Evolutionary conservation across 2,329 filamentous ascomycete species (phyloP).

Genomic region (Epichloe baconii): DNA sequence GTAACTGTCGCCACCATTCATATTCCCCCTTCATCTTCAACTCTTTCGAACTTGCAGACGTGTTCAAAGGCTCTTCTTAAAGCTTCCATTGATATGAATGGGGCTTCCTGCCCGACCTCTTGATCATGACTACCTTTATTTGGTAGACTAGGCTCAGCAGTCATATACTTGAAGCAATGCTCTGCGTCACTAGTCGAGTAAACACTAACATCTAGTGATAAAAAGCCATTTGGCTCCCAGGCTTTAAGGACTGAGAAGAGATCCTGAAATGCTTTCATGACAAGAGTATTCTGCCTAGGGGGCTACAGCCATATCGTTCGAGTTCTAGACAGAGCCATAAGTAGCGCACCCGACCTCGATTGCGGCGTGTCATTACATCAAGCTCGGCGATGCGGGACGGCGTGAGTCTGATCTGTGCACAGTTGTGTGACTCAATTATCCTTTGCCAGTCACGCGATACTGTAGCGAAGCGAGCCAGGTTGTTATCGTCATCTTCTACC

Average conservation of each 20-base stretch:
- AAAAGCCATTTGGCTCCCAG: slow-evolving; percentile 19
- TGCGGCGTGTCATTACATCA: slow-evolving; percentile 13
- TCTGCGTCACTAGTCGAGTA: slow-evolving; percentile 23
- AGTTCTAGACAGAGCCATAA: slow-evolving; percentile 19
- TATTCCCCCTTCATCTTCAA: neutral
- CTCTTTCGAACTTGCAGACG: no score
- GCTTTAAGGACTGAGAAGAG: slow-evolving; percentile 18
- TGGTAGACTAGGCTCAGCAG: slow-evolving; percentile 12
- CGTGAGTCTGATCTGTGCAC: slow-evolving; percentile 18
- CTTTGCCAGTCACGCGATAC: slow-evolving; percentile 21
- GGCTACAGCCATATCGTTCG: slow-evolving; percentile 14
- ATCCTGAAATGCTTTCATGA: slow-evolving; percentile 16
- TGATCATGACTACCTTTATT: slow-evolving; percentile 12
- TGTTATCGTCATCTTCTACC: slow-evolving; percentile 11
- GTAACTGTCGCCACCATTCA: slow-evolving; percentile 21
- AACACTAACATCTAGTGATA: slow-evolving; percentile 24
- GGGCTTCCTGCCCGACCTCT: neutral
- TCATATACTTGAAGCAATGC: slow-evolving; percentile 24
- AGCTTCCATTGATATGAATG: no score
- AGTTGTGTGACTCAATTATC: slow-evolving; percentile 16
- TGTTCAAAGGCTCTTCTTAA: no score
- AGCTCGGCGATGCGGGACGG: slow-evolving; percentile 16
- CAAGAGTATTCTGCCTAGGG: slow-evolving; percentile 13
- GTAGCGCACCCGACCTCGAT: slow-evolving; percentile 12
- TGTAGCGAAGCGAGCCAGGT: slow-evolving; percentile 12